phyloP scores from a whole-genome alignment of 495 filamentous ascomycete species.

The Neurospora discreta region DNA sequence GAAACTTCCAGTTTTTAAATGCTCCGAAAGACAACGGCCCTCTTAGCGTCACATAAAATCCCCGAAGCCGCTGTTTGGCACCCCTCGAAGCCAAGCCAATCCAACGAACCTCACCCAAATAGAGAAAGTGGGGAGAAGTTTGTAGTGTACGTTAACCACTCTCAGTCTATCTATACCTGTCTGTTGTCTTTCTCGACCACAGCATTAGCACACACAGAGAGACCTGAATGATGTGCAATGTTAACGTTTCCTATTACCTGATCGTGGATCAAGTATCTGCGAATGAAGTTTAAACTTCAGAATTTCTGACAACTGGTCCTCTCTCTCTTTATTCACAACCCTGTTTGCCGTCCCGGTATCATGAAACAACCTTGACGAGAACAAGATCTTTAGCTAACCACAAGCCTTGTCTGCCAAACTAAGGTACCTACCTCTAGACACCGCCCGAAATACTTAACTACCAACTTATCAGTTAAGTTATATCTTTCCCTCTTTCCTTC shows the following conservation, averaged over 20 bases:
- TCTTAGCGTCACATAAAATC: no score
- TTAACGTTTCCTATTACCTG: background rate
- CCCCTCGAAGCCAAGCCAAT: no score
- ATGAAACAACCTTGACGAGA: background rate
- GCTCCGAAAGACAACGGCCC: no score
- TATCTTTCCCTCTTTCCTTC: no score
- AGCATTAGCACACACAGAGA: background rate
- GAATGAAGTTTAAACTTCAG: background rate
- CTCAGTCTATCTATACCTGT: background rate
- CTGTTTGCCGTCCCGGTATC: background rate
- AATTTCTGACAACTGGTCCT: background rate
- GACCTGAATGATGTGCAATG: background rate
- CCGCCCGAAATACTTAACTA: background rate
- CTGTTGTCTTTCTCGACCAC: background rate
- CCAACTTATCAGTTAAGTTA: background rate
- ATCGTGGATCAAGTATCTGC: background rate
- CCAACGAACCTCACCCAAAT: no score
- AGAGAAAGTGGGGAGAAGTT: no score
- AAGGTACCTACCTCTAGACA: background rate
- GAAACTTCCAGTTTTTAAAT: background rate
- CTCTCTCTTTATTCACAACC: background rate
- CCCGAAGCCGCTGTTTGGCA: no score
- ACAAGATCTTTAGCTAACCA: background rate
- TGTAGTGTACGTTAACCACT: background rate
- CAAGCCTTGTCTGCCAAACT: background rate